phyloP scores from a whole-genome alignment of 169 alveolate genomes.

The Plasmodium cynomolgi region DNA sequence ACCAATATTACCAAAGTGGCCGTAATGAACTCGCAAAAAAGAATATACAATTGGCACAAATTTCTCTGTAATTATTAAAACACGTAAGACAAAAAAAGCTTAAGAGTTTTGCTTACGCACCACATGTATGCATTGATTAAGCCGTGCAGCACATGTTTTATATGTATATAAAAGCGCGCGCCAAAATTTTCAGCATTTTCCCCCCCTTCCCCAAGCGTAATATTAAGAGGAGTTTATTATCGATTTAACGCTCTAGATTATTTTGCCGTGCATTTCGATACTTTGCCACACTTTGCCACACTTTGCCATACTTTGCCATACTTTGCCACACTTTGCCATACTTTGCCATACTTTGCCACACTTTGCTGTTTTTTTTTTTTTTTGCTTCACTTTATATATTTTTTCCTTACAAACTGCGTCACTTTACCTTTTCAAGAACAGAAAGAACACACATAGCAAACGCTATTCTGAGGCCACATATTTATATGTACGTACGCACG shows the following conservation, averaged over 20 bases:
- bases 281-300: background rate
- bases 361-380: constrained; percentile 9
- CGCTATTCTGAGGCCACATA: background rate
- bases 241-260: constrained; percentile 29
- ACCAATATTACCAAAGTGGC: background rate
- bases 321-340: background rate
- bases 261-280: background rate
- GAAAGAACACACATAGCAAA: constrained; percentile 1
- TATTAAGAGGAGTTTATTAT: background rate
- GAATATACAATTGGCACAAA: background rate
- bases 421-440: background rate
- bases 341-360: background rate
- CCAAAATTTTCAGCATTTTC: background rate
- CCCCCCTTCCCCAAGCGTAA: background rate
- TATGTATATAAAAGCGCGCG: background rate
- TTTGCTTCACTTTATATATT: background rate
- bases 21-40: background rate
- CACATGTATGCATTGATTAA: background rate
- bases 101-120: background rate
- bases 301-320: background rate
- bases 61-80: background rate
- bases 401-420: background rate
- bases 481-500: background rate
- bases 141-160: background rate
- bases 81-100: background rate